phyloP scores from a whole-genome alignment of 208 protist species.

The Trypanosomatidae sp. region DNA sequence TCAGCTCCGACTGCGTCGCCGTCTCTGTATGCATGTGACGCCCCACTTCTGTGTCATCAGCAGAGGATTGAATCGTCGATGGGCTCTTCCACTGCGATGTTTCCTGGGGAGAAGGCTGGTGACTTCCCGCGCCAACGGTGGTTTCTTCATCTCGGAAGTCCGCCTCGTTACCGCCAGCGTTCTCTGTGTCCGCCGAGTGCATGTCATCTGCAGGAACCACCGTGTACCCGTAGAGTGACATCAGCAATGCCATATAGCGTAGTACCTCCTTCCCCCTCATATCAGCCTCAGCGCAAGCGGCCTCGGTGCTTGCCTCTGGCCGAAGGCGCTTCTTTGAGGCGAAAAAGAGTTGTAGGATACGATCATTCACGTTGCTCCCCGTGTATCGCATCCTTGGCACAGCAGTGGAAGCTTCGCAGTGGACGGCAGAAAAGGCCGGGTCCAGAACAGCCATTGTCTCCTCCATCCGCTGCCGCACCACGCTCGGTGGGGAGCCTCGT shows the following conservation, averaged over 20 bases:
- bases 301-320: background rate
- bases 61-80: background rate
- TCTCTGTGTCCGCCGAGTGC: background rate
- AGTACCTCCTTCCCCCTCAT: constrained; percentile 6
- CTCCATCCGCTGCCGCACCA: constrained; percentile 13
- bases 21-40: constrained; percentile 2
- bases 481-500: constrained; percentile 49
- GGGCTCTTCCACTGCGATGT: background rate
- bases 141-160: background rate
- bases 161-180: background rate
- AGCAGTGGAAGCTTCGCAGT: background rate
- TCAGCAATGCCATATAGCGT: constrained; percentile 28
- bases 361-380: constrained; percentile 30
- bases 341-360: constrained; percentile 41
- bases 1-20: background rate
- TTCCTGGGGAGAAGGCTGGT: background rate
- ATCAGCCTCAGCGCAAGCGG: background rate
- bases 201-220: background rate
- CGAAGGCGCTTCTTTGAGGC: constrained; percentile 16
- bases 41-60: background rate
- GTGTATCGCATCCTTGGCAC: constrained; percentile 18
- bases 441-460: constrained; percentile 1
- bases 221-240: constrained; percentile 34
- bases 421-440: background rate
- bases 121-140: background rate